These are phyloP conservation scores for Teratosphaeria nubilosa DNA, from an alignment of 2,329 filamentous ascomycete species.

Conservation along the genomic window DNA sequence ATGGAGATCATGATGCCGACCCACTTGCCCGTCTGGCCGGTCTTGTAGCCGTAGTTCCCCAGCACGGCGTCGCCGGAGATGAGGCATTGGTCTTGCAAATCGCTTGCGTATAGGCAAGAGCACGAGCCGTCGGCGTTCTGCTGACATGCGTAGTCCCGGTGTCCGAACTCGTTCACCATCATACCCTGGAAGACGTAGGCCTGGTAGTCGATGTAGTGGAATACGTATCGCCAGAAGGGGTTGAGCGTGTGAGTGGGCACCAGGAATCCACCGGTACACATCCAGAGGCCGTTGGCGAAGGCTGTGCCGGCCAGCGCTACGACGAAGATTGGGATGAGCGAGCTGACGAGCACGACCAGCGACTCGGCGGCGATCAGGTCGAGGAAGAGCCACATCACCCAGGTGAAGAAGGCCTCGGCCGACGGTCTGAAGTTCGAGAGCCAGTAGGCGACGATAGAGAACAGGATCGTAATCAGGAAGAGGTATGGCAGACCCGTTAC, in stretches of 20 bases:
- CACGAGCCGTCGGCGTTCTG: conserved; percentile 38
- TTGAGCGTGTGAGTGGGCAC: conserved; percentile 64
- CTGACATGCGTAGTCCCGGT: conserved; percentile 53
- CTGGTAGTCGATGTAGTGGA: conserved; percentile 84
- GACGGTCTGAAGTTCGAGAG: conserved; percentile 63
- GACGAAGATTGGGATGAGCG: conserved; percentile 68
- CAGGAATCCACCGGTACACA: conserved; percentile 71
- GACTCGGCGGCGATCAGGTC: conserved; percentile 75
- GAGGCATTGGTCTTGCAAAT: conserved; percentile 52
- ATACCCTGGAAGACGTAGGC: conserved; percentile 80
- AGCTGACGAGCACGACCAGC: conserved; percentile 66
- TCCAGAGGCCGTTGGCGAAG: conserved; percentile 84
- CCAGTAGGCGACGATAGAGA: conserved; percentile 70
- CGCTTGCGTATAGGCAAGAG: conserved; percentile 61
- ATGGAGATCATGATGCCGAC: conserved; percentile 71
- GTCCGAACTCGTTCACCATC: conserved; percentile 79
- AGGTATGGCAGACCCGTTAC: conserved; percentile 72
- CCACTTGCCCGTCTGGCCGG: conserved; percentile 54
- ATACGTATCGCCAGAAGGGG: conserved; percentile 76
- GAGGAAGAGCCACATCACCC: conserved; percentile 76
- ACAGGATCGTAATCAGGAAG: conserved; percentile 66
- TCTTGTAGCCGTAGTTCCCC: conserved; percentile 57
- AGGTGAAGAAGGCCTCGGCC: conserved; percentile 60
- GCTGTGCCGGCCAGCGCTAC: conserved; percentile 68
- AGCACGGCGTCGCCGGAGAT: conserved; percentile 64